Conservation (phyloP, 345 rosid genomes). For the Dipteronia dyeriana region DNA sequence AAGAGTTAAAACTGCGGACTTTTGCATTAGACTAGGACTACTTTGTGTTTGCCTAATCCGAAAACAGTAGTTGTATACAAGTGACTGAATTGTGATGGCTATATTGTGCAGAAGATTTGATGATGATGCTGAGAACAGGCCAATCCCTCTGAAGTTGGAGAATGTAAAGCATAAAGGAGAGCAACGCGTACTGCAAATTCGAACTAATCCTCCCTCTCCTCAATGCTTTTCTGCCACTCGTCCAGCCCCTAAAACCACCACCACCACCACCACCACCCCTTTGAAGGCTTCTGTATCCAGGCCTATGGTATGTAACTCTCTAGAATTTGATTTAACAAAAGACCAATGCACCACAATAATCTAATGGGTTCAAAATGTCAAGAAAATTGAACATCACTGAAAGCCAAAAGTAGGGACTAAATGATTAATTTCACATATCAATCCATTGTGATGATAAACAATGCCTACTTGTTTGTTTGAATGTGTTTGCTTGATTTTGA, state of each 20-base stretch:
- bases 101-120: constrained; percentile 40
- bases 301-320: constrained; percentile 49
- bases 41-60: neutral
- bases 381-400: neutral
- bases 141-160: constrained; percentile 51
- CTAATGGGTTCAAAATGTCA: too few species aligned
- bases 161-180: constrained; percentile 52
- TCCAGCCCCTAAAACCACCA: constrained; percentile 31
- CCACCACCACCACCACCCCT: constrained; percentile 28
- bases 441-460: too few species aligned
- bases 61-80: neutral
- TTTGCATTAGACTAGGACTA: neutral
- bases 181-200: constrained; percentile 58
- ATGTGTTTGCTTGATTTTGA: neutral
- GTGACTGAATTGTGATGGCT: constrained; percentile 14
- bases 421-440: too few species aligned
- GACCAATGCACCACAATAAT: too few species aligned
- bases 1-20: neutral
- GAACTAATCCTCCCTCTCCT: constrained; percentile 97
- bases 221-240: constrained; percentile 83
- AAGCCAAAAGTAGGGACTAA: too few species aligned
- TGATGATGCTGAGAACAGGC: constrained; percentile 64
- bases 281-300: constrained; percentile 53
- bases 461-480: neutral
- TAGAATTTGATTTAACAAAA: neutral